Evolutionary conservation across 345 rosid genomes (phyloP).

Genomic region (Moringa oleifera): DNA sequence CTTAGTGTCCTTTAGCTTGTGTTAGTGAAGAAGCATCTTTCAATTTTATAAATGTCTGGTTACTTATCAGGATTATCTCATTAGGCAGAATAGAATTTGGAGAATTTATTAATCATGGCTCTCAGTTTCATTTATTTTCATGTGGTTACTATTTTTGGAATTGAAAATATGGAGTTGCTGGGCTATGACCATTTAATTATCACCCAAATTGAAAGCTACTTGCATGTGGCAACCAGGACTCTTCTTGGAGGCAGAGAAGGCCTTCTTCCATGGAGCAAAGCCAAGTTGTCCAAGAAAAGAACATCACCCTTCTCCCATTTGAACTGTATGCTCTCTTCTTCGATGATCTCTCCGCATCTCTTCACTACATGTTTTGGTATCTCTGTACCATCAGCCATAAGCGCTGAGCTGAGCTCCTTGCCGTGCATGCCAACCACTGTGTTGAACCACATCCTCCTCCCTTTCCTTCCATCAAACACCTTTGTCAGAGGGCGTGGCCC

Average conservation of each 20-base stretch:
- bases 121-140: no score
- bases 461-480: slow-evolving; percentile 63
- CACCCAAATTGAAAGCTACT: slow-evolving; percentile 22
- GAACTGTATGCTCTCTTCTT: slow-evolving; percentile 72
- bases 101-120: no score
- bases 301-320: slow-evolving; percentile 70
- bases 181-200: no score
- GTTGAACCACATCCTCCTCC: slow-evolving; percentile 73
- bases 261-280: slow-evolving; percentile 66
- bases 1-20: neutral
- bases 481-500: slow-evolving; percentile 39
- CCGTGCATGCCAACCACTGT: slow-evolving; percentile 59
- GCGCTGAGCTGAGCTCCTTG: slow-evolving; percentile 52
- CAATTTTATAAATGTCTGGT: no score
- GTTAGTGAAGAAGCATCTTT: neutral
- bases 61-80: no score
- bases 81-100: no score
- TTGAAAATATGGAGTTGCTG: no score
- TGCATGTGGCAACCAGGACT: slow-evolving; percentile 58
- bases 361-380: slow-evolving; percentile 39
- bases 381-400: slow-evolving; percentile 55
- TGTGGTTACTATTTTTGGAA: no score
- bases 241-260: slow-evolving; percentile 52
- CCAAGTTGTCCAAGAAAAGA: slow-evolving; percentile 53
- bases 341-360: slow-evolving; percentile 55